A percentile compares a stretch with the other conserved stretches of the same genome.
Evolutionary conservation across 2,329 filamentous ascomycete species (phyloP).

Genomic region (Colletotrichum theobromicola): DNA sequence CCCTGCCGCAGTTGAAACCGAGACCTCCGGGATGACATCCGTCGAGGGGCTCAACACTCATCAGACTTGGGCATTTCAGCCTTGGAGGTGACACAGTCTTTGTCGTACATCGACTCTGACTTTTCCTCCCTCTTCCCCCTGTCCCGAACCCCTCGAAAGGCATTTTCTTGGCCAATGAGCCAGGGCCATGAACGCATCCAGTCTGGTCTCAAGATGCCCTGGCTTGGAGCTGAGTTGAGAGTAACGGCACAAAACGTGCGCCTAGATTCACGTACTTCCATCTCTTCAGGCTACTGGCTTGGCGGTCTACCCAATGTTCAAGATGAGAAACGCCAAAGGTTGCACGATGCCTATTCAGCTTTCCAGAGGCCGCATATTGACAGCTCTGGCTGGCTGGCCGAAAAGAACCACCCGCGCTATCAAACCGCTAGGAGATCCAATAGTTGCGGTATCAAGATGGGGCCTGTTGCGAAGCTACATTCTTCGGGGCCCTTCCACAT

Average conservation of each 20-base stretch:
- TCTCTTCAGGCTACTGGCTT: constrained; percentile 1
- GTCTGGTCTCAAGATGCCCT: neutral
- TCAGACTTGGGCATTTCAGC: neutral
- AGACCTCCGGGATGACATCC: neutral
- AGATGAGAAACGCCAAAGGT: neutral
- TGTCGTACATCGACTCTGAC: neutral
- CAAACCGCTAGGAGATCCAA: neutral
- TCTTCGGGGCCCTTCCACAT: neutral
- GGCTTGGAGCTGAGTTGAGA: neutral
- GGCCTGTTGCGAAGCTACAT: neutral
- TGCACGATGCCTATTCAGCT: constrained; percentile 6
- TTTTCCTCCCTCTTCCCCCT: neutral
- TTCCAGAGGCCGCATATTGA: neutral
- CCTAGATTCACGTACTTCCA: neutral
- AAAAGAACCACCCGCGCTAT: neutral
- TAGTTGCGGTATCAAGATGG: neutral
- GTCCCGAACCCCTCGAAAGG: neutral
- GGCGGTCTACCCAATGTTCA: neutral
- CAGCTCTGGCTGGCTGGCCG: neutral
- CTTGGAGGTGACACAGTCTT: neutral
- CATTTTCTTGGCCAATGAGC: neutral
- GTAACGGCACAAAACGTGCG: neutral
- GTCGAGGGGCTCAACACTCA: neutral
- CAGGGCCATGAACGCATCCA: neutral
- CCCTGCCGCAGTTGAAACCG: neutral